These are phyloP conservation scores for Russula earlei DNA, from an alignment of 768 basidiomycete genomes.

Conservation along the genomic window DNA sequence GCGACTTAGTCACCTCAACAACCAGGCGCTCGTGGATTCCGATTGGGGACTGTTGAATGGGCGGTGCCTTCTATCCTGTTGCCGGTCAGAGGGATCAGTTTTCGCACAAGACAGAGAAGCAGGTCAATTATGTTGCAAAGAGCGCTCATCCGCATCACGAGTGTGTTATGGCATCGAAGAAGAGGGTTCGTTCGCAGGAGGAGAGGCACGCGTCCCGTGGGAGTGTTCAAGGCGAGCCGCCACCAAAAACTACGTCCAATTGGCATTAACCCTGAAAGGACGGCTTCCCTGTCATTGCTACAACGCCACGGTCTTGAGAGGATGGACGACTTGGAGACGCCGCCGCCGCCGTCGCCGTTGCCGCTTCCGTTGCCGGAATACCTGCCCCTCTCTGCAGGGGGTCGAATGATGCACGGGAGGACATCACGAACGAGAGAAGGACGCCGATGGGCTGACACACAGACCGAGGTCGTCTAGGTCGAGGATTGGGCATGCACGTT, in stretches of 20 bases:
- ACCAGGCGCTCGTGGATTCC: not conserved
- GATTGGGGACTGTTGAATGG: not conserved
- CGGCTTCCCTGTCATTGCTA: not conserved
- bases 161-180: constrained; percentile 1
- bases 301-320: constrained; percentile 5
- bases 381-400: too few species aligned
- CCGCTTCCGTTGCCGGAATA: not conserved
- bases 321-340: not conserved
- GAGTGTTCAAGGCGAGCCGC: not conserved
- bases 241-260: constrained; percentile 8
- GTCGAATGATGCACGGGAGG: too few species aligned
- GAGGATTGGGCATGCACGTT: not conserved
- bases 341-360: not conserved
- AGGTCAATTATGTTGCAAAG: not conserved
- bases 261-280: not conserved
- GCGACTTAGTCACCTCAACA: not conserved
- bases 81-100: not conserved
- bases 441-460: not conserved
- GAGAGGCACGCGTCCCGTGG: not conserved
- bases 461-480: not conserved
- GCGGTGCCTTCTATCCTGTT: not conserved
- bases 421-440: not conserved
- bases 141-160: not conserved
- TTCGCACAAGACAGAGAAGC: not conserved
- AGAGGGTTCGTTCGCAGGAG: not conserved